A percentile compares a stretch with the other conserved stretches of the same genome.
phyloP scores from a whole-genome alignment of 1,284 basidiomycete genomes.

The Rhodotorula glutinis region DNA sequence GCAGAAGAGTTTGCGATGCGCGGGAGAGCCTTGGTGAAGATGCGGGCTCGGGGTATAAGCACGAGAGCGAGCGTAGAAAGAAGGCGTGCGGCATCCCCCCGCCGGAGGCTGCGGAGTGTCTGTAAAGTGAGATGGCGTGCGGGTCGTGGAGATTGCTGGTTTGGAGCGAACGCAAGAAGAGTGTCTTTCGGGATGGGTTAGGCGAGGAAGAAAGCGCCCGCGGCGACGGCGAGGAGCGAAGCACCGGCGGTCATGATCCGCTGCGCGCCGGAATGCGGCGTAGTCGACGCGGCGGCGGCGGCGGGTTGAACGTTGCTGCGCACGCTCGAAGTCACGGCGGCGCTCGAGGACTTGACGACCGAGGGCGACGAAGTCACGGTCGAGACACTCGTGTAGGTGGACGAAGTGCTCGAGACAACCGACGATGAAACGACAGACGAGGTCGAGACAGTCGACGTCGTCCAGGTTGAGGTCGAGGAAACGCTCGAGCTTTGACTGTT shows the following conservation, averaged over 20 bases:
- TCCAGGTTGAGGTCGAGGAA: not conserved
- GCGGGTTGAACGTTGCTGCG: not conserved
- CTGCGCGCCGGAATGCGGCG: not conserved
- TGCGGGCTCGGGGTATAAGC: too few species aligned
- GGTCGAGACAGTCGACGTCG: conserved; percentile 11
- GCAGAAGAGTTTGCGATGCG: too few species aligned
- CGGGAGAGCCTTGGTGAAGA: too few species aligned
- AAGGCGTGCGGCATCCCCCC: too few species aligned
- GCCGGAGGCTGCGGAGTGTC: not conserved
- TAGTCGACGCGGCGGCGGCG: not conserved
- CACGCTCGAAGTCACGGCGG: not conserved
- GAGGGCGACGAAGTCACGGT: not conserved
- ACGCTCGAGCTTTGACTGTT: not conserved
- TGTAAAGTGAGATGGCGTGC: not conserved
- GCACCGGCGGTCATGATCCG: not conserved
- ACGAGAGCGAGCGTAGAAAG: too few species aligned
- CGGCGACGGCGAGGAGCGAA: conserved; percentile 1
- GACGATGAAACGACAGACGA: not conserved
- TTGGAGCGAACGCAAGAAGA: too few species aligned
- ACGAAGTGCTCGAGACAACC: not conserved
- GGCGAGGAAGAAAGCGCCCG: conserved; percentile 3
- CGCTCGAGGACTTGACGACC: not conserved
- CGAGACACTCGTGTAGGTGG: conserved; percentile 1
- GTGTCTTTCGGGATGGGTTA: not conserved
- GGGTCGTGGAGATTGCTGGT: too few species aligned